Percentiles rank a stretch among this genome's conserved stretches.
Conservation (phyloP, 768 basidiomycete genomes). For the Rhizopogon rudus region DNA sequence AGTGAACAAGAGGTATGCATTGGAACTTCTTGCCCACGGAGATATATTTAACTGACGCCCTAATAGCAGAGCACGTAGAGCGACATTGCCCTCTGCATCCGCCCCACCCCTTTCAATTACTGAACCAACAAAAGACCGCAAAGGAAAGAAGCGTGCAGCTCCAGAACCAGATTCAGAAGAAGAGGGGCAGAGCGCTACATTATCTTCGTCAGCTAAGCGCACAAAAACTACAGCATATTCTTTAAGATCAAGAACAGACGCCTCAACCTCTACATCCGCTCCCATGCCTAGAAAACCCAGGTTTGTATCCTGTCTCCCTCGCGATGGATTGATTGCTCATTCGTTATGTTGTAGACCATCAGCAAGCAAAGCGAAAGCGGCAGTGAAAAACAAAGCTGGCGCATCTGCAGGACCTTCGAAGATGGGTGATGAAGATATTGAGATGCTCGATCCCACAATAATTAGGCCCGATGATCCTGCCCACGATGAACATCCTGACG, state of each 20-base stretch:
- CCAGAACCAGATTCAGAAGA: conserved; percentile 68
- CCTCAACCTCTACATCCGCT: conserved; percentile 34
- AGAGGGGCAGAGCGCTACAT: conserved; percentile 43
- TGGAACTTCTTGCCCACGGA: conserved; percentile 13
- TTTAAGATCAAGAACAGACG: conserved; percentile 53
- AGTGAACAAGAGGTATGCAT: conserved; percentile 58
- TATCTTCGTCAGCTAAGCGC: conserved; percentile 56
- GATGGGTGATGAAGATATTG: conserved; percentile 65
- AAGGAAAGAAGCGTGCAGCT: conserved; percentile 91
- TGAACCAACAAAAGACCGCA: conserved; percentile 70
- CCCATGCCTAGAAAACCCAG: conserved; percentile 77
- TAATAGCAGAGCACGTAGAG: conserved; percentile 53
- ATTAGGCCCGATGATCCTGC: conserved; percentile 41
- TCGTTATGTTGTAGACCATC: conserved; percentile 34
- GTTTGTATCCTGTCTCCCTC: conserved; percentile 29
- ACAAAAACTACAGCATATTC: conserved; percentile 59
- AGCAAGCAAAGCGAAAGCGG: conserved; percentile 54
- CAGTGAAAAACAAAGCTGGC: conserved; percentile 52
- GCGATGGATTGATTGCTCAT: conserved; percentile 7
- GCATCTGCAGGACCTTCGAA: conserved; percentile 60
- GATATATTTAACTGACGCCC: conserved; percentile 18
- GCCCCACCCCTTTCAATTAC: conserved; percentile 57
- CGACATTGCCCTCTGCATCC: conserved; percentile 37
- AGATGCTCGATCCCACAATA: conserved; percentile 64
- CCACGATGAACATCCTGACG: conserved; percentile 43